Evolutionary conservation across 2,329 filamentous ascomycete species (phyloP).

Genomic region (Colletotrichum zoysiae): DNA sequence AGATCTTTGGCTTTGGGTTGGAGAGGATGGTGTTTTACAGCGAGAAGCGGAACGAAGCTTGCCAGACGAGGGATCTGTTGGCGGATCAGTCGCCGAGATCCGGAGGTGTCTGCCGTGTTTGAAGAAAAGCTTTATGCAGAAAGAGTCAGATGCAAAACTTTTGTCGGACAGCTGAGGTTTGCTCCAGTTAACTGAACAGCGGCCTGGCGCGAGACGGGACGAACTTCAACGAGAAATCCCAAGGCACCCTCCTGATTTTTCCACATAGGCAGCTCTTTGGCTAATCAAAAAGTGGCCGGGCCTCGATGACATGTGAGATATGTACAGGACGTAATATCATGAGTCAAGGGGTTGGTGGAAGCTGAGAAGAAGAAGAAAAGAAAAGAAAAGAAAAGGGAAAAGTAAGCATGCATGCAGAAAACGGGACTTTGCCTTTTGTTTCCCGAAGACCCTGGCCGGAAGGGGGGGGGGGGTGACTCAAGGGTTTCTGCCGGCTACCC

Average conservation of each 20-base stretch:
- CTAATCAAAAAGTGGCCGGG: neutral
- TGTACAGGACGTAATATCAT: conserved; percentile 6
- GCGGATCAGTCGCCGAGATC: conserved; percentile 9
- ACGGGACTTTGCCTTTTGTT: conserved; percentile 9
- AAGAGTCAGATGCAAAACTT: neutral
- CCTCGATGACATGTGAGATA: conserved; percentile 10
- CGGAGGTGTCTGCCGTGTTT: neutral
- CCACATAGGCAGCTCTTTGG: neutral
- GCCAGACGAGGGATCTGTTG: conserved; percentile 1
- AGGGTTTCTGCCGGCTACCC: neutral
- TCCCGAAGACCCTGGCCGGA: neutral
- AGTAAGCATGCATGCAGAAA: conserved; percentile 25
- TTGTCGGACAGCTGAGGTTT: neutral
- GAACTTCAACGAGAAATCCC: neutral
- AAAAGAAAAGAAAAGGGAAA: neutral
- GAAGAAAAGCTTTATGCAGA: neutral
- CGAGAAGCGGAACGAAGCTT: neutral
- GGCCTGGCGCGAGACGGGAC: neutral
- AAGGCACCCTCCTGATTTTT: neutral
- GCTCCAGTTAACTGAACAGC: neutral
- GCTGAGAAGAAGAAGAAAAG: neutral
- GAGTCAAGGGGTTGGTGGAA: conserved; percentile 27
- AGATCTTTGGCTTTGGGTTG: neutral
- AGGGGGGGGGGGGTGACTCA: neutral
- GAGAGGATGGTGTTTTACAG: neutral